Percentiles rank a stretch among this genome's conserved stretches.
Evolutionary conservation across 2,329 filamentous ascomycete genomes (phyloP).

Genomic region (Aspergillus transmontanensis): DNA sequence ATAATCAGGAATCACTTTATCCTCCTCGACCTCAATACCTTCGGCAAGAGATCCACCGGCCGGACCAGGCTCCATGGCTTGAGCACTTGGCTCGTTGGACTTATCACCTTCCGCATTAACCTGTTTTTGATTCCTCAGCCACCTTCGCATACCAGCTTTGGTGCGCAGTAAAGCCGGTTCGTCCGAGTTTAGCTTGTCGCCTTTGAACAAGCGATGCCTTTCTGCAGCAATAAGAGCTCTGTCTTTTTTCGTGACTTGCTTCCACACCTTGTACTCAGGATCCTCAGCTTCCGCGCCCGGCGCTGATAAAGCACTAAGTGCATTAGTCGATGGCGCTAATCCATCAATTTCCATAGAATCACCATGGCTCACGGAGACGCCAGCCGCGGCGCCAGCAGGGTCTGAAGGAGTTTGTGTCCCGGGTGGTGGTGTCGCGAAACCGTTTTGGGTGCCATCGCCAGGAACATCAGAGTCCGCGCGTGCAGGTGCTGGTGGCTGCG

Average conservation of each 20-base stretch:
- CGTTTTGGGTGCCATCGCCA: constrained; percentile 76
- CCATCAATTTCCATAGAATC: constrained; percentile 89
- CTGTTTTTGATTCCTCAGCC: constrained; percentile 76
- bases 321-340: constrained; percentile 65
- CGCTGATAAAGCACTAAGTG: constrained; percentile 65
- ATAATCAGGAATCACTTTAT: constrained; percentile 86
- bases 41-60: constrained; percentile 81
- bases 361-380: constrained; percentile 66
- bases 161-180: constrained; percentile 83
- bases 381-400: constrained; percentile 66
- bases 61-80: constrained; percentile 52
- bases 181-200: constrained; percentile 80
- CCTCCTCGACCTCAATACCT: constrained; percentile 88
- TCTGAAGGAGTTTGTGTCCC: constrained; percentile 77
- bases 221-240: constrained; percentile 84
- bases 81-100: constrained; percentile 46
- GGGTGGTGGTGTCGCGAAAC: constrained; percentile 79
- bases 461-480: constrained; percentile 72
- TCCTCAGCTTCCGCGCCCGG: constrained; percentile 87
- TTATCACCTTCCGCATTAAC: constrained; percentile 59
- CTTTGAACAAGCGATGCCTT: constrained; percentile 81
- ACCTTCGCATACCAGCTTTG: constrained; percentile 87
- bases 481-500: constrained; percentile 51
- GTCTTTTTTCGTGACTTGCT: constrained; percentile 97
- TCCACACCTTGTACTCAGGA: constrained; percentile 93